Base-by-base conservation (phyloP, 352 stramenopile genomes). In the Saprolegnia parasitica region DNA sequence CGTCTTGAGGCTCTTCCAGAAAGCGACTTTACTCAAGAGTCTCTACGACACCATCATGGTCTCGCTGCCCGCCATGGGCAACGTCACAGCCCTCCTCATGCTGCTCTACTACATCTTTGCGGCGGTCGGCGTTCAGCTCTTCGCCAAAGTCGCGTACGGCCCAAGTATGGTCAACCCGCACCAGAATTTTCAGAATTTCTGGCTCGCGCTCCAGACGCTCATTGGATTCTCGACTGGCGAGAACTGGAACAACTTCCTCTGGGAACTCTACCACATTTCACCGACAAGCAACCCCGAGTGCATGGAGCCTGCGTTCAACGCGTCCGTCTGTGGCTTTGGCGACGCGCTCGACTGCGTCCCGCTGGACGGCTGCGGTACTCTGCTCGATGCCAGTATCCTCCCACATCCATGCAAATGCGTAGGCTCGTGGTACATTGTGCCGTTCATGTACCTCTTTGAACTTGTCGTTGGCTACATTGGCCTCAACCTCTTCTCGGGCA, bases 41-140 rank as follows among this genome's bases (percentile, higher is more conserved):
- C 91, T 97, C 64, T 72, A 98, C 56, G 75, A 96, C 45, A 98
- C 93, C n/a, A 78, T 98, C 26, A 85, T 98, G 50, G 88, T 93
- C 15, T 79, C 87, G 32, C 78, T 98, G 0, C 93, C 92, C 35
- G 87, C 83, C 0, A 83, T 97, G 20, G 89, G 80, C 60, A 98
- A 98, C 73, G 93, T 98, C 65, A 91, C 84, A 32, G 90, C 81
- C 6, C 89, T 98, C 40, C 63, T 98, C 26, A 88, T 97, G 26
- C 74, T 98, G 8, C 87, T 98, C 74, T 76, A 97, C 18, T 98
- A 97, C 77, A 98, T 98, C 65, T 98, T 96, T 72, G 79, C 93
- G 49, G 92, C 94, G 0, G 89, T 96, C 81, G 91, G 91, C 1
- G 86, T 98, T 20, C 88, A 98, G 76, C 79, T 98, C 32, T 98